These are phyloP conservation scores for Cymodocea nodosa DNA, from an alignment of 116 monocot genomes.

Conservation along the genomic window DNA sequence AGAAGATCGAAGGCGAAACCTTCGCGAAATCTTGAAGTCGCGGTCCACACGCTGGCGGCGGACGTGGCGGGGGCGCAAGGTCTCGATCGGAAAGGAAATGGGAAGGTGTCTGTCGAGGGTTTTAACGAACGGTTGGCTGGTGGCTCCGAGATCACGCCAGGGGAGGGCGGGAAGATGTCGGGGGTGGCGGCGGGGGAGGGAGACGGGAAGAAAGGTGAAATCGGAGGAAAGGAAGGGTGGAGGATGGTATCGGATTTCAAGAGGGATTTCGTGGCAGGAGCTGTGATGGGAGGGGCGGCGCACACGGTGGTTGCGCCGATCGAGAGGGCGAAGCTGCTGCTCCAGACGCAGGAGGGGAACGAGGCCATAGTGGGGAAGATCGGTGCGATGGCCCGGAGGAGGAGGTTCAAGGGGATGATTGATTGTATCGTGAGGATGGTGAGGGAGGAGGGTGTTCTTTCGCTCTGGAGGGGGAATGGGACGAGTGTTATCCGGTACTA, in stretches of 20 bases:
- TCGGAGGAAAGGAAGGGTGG: constrained; percentile 2
- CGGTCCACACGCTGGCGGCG: background rate
- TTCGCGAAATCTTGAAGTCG: background rate
- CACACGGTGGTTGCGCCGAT: constrained; percentile 97
- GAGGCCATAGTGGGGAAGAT: constrained; percentile 47
- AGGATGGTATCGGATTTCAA: constrained; percentile 32
- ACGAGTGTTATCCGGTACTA: constrained; percentile 85
- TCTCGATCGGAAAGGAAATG: background rate
- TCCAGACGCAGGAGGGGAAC: constrained; percentile 98
- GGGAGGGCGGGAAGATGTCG: background rate
- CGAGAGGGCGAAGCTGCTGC: constrained; percentile 84
- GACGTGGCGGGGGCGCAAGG: background rate
- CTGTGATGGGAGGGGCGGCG: constrained; percentile 78
- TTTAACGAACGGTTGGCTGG: background rate
- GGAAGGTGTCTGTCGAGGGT: background rate
- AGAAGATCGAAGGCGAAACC: background rate
- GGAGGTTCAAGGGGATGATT: constrained; percentile 66
- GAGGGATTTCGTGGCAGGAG: constrained; percentile 83
- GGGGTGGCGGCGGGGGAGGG: background rate
- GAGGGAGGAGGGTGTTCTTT: constrained; percentile 77
- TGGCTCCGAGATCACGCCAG: background rate
- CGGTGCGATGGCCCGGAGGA: constrained; percentile 14
- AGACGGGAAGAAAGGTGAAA: background rate
- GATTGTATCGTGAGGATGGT: constrained; percentile 81
- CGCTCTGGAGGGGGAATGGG: constrained; percentile 97